Evolutionary conservation across 768 basidiomycete species (phyloP).

Genomic region (Butyriboletus loyo): DNA sequence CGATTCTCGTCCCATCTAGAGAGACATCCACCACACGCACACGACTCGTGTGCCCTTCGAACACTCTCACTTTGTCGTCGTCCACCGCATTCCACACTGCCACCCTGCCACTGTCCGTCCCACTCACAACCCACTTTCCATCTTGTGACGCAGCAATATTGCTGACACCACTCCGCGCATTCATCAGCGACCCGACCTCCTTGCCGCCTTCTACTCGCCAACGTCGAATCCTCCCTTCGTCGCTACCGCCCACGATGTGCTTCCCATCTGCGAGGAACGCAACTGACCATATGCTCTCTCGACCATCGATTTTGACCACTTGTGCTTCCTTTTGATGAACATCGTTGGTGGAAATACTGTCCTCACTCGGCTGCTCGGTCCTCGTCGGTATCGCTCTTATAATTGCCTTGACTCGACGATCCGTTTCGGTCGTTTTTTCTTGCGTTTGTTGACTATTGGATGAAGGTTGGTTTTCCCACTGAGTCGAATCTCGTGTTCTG

Average conservation of each 20-base stretch:
- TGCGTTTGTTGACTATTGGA: too few relatives aligned
- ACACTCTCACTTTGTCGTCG: too few relatives aligned
- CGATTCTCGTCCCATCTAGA: neutral
- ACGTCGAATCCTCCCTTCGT: neutral
- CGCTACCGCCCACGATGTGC: neutral
- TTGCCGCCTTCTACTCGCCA: neutral
- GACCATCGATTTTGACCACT: neutral
- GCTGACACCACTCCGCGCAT: neutral
- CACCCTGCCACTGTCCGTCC: too few relatives aligned
- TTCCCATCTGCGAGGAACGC: neutral
- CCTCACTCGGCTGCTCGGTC: neutral
- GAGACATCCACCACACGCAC: conserved; percentile 3
- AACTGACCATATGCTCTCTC: neutral
- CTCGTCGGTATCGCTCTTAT: neutral
- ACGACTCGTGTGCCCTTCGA: too few relatives aligned
- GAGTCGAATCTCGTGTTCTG: too few relatives aligned
- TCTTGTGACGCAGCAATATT: too few relatives aligned
- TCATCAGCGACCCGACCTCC: neutral
- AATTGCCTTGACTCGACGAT: too few relatives aligned
- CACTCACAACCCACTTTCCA: too few relatives aligned
- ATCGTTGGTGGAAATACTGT: neutral
- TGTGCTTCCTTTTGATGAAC: neutral
- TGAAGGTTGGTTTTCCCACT: too few relatives aligned
- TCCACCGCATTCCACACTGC: too few relatives aligned
- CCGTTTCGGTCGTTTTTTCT: too few relatives aligned